phyloP scores from a whole-genome alignment of 1,284 basidiomycete species.

The Ceratobasidium sp. region DNA sequence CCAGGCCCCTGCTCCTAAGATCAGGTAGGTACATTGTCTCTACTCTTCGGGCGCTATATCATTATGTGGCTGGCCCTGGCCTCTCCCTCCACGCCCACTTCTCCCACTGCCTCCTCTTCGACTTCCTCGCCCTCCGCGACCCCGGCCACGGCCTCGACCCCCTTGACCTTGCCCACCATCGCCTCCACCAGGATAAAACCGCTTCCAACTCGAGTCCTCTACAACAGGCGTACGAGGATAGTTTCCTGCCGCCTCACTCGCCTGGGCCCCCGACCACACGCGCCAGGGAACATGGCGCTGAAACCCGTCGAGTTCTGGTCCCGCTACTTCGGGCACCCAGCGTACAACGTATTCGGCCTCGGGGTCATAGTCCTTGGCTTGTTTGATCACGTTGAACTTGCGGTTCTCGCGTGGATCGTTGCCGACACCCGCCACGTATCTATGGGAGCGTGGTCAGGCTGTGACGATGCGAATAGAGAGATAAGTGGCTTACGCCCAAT shows the following conservation, averaged over 20 bases:
- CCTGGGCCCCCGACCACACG: constrained; percentile 12
- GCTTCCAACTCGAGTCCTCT: constrained; percentile 33
- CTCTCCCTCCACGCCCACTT: neutral
- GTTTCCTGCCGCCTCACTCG: neutral
- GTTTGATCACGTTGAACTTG: constrained; percentile 65
- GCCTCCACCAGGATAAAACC: constrained; percentile 6
- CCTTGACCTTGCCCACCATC: neutral
- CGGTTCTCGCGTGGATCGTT: constrained; percentile 61
- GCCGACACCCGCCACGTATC: constrained; percentile 58
- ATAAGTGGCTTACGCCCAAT: constrained; percentile 52
- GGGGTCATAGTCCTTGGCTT: constrained; percentile 60
- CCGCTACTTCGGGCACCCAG: constrained; percentile 56
- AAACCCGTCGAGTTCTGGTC: constrained; percentile 20
- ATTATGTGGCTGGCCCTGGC: neutral
- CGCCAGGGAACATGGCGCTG: constrained; percentile 30
- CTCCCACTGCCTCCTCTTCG: neutral
- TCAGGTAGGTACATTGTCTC: neutral
- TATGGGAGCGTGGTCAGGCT: constrained; percentile 16
- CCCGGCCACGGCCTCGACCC: neutral
- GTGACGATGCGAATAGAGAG: neutral
- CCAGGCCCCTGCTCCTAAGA: neutral
- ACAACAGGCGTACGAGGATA: constrained; percentile 17
- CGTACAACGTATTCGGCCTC: constrained; percentile 56
- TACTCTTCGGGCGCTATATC: neutral
- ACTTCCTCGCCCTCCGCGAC: constrained; percentile 3